These are phyloP conservation scores for Neurospora sp. DNA, from an alignment of 495 filamentous ascomycete species.

Conservation along the genomic window DNA sequence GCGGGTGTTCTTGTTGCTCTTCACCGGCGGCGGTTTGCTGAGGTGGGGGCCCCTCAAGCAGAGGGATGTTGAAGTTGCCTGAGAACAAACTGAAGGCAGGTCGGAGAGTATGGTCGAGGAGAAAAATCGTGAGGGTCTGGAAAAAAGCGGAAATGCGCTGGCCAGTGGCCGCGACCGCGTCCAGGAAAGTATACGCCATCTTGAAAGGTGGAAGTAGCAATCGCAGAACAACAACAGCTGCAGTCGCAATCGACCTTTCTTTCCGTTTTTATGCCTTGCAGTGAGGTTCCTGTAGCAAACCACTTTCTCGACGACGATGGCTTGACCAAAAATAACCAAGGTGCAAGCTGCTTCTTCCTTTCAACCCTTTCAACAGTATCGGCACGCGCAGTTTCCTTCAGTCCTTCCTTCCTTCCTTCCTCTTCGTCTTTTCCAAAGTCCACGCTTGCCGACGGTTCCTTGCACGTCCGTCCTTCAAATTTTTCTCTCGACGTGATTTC, in stretches of 20 bases:
- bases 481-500: not conserved
- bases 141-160: constrained; percentile 15
- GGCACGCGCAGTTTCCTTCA: not conserved
- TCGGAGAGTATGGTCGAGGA: constrained; percentile 10
- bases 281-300: not conserved
- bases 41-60: not conserved
- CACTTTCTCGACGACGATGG: not conserved
- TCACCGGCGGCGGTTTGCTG: not conserved
- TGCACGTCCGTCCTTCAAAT: not conserved
- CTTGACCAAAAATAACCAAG: not conserved
- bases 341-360: not conserved
- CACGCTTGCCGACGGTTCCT: not conserved
- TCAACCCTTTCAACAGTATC: not conserved
- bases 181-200: constrained; percentile 18
- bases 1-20: not conserved
- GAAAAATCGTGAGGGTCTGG: constrained; percentile 15
- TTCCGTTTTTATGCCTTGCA: not conserved
- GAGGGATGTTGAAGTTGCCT: not conserved
- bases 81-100: constrained; percentile 9
- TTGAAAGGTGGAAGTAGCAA: not conserved
- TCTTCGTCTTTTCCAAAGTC: not conserved
- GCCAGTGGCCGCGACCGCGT: constrained; percentile 13
- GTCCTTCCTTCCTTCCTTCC: not conserved
- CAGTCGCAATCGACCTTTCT: not conserved
- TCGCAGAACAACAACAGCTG: not conserved